Conservation (phyloP, 768 basidiomycete species). For the Kwoniella sp. region DNA sequence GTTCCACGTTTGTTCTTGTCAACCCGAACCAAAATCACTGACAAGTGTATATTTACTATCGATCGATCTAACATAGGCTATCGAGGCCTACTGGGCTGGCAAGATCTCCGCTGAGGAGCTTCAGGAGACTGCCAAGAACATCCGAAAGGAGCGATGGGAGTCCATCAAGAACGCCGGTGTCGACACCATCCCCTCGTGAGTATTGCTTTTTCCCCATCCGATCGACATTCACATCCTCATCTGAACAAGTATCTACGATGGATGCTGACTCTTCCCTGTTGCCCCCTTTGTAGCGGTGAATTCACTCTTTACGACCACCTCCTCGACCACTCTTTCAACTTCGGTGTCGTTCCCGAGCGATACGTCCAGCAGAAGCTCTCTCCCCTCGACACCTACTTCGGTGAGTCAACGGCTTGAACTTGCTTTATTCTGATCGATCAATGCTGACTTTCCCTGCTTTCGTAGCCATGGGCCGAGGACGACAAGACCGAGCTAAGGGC, state of each 20-base stretch:
- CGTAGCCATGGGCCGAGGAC: conserved; percentile 89
- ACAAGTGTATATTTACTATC: too few relatives aligned
- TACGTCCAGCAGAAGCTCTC: conserved; percentile 84
- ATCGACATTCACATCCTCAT: too few relatives aligned
- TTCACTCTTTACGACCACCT: conserved; percentile 99
- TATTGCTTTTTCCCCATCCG: conserved; percentile 19
- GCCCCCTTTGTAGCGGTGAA: conserved; percentile 71
- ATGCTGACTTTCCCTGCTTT: conserved; percentile 7
- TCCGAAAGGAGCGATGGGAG: conserved; percentile 86
- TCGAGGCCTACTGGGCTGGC: conserved; percentile 97
- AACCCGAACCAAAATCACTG: too few relatives aligned
- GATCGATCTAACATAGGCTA: conserved; percentile 75
- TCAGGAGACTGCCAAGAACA: conserved; percentile 79
- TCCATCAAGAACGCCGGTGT: conserved; percentile 81
- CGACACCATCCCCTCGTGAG: conserved; percentile 86
- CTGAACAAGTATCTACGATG: too few relatives aligned
- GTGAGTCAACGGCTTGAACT: conserved; percentile 34
- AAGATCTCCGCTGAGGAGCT: conserved; percentile 86
- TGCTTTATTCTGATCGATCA: neutral
- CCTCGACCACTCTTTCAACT: conserved; percentile 91
- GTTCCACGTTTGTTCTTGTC: neutral
- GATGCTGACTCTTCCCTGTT: neutral
- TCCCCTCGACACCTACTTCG: conserved; percentile 92
- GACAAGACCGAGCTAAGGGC: conserved; percentile 73
- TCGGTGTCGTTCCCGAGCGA: conserved; percentile 95